phyloP scores from a whole-genome alignment of 306 rosid genomes.

The Ormosia emarginata region DNA sequence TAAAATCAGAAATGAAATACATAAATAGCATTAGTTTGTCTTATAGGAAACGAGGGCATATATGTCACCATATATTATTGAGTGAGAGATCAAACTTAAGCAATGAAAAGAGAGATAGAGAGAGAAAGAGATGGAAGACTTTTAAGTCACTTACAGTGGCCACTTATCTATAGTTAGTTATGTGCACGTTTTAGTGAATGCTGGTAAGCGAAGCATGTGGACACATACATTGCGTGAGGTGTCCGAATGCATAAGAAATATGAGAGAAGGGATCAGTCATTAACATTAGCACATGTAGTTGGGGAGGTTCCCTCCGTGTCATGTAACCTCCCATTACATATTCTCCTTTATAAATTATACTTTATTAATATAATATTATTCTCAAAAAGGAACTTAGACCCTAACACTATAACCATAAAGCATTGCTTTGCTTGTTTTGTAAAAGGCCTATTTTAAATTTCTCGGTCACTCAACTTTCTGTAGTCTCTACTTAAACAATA shows the following conservation, averaged over 20 bases:
- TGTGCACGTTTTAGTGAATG: slow-evolving; percentile 66
- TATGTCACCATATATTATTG: neutral
- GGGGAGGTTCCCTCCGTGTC: slow-evolving; percentile 36
- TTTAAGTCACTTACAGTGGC: slow-evolving; percentile 33
- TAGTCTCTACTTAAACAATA: neutral
- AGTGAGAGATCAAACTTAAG: slow-evolving; percentile 5
- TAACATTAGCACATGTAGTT: slow-evolving; percentile 49
- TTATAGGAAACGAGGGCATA: neutral
- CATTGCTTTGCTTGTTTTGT: slow-evolving; percentile 24
- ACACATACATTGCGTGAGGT: slow-evolving; percentile 60
- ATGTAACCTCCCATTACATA: slow-evolving; percentile 13
- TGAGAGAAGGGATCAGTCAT: slow-evolving; percentile 24
- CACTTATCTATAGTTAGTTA: slow-evolving; percentile 51
- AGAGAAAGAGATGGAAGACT: slow-evolving; percentile 15
- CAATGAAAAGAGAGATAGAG: neutral
- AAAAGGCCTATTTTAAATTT: neutral
- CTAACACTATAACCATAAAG: neutral
- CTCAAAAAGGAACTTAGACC: neutral
- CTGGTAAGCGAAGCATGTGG: slow-evolving; percentile 49
- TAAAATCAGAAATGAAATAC: neutral
- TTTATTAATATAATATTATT: neutral
- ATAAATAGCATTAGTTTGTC: neutral
- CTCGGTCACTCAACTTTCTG: neutral
- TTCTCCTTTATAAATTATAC: neutral
- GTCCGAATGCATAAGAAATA: slow-evolving; percentile 39